Evolutionary conservation across 2,329 filamentous ascomycete species (phyloP).

Genomic region (Phialemonium atrogriseum): DNA sequence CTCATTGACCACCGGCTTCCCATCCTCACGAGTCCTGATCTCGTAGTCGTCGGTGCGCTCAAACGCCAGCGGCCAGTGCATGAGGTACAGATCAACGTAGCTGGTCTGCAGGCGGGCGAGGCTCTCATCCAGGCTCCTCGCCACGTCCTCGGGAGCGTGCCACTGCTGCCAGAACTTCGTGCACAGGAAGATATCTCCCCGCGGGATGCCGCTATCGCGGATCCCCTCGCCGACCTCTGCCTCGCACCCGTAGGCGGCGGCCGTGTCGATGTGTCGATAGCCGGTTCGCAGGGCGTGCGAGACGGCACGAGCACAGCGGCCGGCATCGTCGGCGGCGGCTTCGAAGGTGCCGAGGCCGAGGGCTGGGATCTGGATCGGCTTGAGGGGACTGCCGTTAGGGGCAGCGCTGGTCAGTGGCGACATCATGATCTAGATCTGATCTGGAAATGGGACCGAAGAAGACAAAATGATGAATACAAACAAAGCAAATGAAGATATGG

Average conservation of each 20-base stretch:
- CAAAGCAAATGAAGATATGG: no score
- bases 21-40: conserved; percentile 35
- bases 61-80: conserved; percentile 41
- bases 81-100: conserved; percentile 51
- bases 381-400: no score
- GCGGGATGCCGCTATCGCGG: conserved; percentile 37
- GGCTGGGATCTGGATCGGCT: no score
- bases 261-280: conserved; percentile 71
- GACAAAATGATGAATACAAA: no score
- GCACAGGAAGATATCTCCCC: conserved; percentile 51
- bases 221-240: conserved; percentile 43
- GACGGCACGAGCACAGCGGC: conserved; percentile 61
- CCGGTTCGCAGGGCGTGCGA: conserved; percentile 58
- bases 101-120: conserved; percentile 41
- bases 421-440: no score
- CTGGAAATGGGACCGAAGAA: no score
- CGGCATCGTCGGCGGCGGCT: no score
- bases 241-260: conserved; percentile 65
- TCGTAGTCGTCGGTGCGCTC: conserved; percentile 32
- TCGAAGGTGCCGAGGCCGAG: no score
- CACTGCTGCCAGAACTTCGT: conserved; percentile 65
- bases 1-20: conserved; percentile 43
- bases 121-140: conserved; percentile 39
- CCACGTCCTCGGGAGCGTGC: conserved; percentile 51
- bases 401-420: no score